Evolutionary conservation across 192 early-diverging fungal species (phyloP).

Genomic region (Entophlyctis helioformis): DNA sequence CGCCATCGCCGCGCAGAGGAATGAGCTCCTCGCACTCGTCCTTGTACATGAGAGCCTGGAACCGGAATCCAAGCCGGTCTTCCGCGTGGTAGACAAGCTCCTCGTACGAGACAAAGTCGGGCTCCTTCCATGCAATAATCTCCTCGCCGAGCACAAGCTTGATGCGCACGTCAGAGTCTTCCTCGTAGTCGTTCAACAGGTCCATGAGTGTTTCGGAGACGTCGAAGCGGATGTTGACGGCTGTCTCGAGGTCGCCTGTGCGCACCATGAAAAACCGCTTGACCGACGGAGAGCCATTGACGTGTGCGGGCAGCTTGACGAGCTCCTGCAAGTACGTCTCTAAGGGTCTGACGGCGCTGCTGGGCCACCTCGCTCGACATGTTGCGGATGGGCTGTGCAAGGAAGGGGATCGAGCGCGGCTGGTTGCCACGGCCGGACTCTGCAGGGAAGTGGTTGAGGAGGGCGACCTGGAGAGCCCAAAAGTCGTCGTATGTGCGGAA

Average conservation of each 20-base stretch:
- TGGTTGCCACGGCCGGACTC: constrained; percentile 16
- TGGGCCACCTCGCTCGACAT: background rate
- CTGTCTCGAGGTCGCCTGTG: constrained; percentile 6
- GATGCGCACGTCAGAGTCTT: constrained; percentile 2
- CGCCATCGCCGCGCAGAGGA: constrained; percentile 14
- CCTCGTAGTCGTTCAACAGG: constrained; percentile 11
- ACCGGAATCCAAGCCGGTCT: background rate
- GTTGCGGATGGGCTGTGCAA: constrained; percentile 2
- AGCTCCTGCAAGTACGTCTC: constrained; percentile 14
- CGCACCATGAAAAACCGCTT: constrained; percentile 14
- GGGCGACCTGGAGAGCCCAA: constrained; percentile 24
- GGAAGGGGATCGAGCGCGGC: constrained; percentile 19
- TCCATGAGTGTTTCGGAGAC: constrained; percentile 9
- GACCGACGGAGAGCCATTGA: constrained; percentile 1
- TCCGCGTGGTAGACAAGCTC: constrained; percentile 18
- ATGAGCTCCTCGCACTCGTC: constrained; percentile 19
- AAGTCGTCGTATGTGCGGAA: constrained; percentile 27
- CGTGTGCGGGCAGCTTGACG: constrained; percentile 4
- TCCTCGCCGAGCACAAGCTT: constrained; percentile 13
- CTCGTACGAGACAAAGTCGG: constrained; percentile 3
- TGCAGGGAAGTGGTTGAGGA: constrained; percentile 23
- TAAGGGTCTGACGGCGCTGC: constrained; percentile 1
- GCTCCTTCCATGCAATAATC: constrained; percentile 8
- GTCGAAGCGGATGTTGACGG: constrained; percentile 4
- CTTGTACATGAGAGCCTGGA: constrained; percentile 14